Evolutionary conservation across 345 rosid species (phyloP).

Genomic region (Aethionema arabicum): DNA sequence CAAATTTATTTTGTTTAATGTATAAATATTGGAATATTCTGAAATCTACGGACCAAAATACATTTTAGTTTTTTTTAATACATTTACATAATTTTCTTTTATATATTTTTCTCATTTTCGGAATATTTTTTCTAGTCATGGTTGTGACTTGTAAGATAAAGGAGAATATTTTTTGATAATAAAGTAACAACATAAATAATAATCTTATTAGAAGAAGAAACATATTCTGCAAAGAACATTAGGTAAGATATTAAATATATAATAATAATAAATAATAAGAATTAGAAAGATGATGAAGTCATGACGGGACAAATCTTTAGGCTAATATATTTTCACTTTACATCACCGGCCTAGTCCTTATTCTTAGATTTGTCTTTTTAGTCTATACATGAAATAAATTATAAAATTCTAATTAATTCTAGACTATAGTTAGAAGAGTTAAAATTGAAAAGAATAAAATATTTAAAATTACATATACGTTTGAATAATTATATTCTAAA

Average conservation of each 20-base stretch:
- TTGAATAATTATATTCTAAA: no score
- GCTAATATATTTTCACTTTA: slow-evolving; percentile 9
- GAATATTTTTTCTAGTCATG: neutral
- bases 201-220: slow-evolving; percentile 17
- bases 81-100: no score
- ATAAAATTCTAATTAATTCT: slow-evolving; percentile 15
- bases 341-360: slow-evolving; percentile 37
- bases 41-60: no score
- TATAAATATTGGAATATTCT: no score
- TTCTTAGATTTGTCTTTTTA: slow-evolving; percentile 22
- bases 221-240: slow-evolving; percentile 22
- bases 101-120: neutral
- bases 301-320: slow-evolving; percentile 25
- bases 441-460: no score
- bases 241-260: slow-evolving; percentile 24
- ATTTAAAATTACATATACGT: no score
- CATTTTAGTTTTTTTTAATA: no score
- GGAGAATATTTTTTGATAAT: neutral
- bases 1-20: no score
- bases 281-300: slow-evolving; percentile 13
- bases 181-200: slow-evolving; percentile 31
- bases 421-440: neutral
- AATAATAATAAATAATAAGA: slow-evolving; percentile 1
- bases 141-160: slow-evolving; percentile 9
- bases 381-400: slow-evolving; percentile 8